Evolutionary conservation across 2,329 filamentous ascomycete species (phyloP), one percentile per base, ranked within the genome.

Genomic region (Trichoderma polysporum): DNA sequence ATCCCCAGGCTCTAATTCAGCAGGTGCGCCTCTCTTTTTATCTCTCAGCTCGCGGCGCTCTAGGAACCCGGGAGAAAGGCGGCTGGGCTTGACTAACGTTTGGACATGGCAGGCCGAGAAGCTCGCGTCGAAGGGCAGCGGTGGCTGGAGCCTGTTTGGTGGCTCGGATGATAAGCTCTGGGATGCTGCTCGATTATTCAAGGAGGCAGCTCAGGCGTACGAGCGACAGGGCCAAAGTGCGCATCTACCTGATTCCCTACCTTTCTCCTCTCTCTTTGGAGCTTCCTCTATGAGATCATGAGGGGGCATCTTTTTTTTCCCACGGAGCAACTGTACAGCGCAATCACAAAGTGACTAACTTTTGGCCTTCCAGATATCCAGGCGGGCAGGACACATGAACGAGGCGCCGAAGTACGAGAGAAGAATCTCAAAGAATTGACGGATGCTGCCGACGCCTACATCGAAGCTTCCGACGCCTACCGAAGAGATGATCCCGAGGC

Each of bases 381-480:
- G 80, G 93, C 94, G 15, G 94, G 93, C 25, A 86, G 91, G 74
- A 90, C 93, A 13, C 97, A 97, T 71, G 93, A 97, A 78, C 87
- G 90, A 78, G 93, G 93, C 13, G 94, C 93, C n/a, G 79, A 86
- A 50, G 89, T 98, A 68, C 92, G 97, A 78, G 86, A 83, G 58
- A 85, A 89, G 71, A 90, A 94, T 73, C 86, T 98, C 59, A 96
- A 93, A 76, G 94, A 98, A 76, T 92, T 91, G 49, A 92, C 97
- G 77, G 95, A 98, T 76, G 93, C 93, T 56, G 94, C 94, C 70
- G 96, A 97, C 80, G 90, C 91, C 56, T 83, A 93, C 69, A 88
- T 90, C 74, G 94, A 98, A 78, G 95, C 95, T 61, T 98, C 94
- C 86, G 97, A 98, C 83, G 91, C 93, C 68, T 98, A 97, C 82